Base-by-base conservation (phyloP, 768 basidiomycete genomes). In the Tylopilus plumbeoviolaceoides region DNA sequence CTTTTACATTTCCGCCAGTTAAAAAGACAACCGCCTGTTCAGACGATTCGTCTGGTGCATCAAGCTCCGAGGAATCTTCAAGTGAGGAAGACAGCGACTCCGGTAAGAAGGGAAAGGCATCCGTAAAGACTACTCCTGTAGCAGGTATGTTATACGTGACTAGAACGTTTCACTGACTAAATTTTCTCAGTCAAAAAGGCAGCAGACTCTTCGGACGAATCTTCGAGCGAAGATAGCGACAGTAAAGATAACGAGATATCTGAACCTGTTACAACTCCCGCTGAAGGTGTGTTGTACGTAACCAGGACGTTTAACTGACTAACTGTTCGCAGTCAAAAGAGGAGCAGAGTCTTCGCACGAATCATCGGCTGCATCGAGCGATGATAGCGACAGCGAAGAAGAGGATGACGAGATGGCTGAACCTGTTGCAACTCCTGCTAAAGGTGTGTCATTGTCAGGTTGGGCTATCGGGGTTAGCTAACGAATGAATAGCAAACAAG, bases 401-500 rank as follows among this genome's bases (percentile, higher is more conserved):
- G 44, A 44, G 1, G 58, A 47, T 9, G 44, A 42, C 2, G 48
- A 50, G 3, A 30, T 54, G 6, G 14, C 60, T 12, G 10, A 33
- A 23, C 17, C 85, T 14, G 30, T 7, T 15, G 67, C 71, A 8
- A 60, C 70, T 42, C 59, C 72, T 51, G 67, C 70, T 28, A 70
- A 74, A 60, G 75, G 80, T 80, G 2, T 7, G 41, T 25, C 2
- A 25, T 23, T 17, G 1, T 39, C 39, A 14, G 23, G 18, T 36
- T 31, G 39, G n/a, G 28, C 25, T 10, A 28, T 48, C 35, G 28
- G 54, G 36, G 41, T 45, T 45, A 41, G 31, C 30, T 44, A 39
- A 59, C 51, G 28, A n/a, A 25, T 17, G 12, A 10, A 14, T 40
- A 53, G 56, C 46, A 39, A 44, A 50, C 21, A 84, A 80, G 55